Base-by-base conservation (phyloP, 2,329 filamentous ascomycete genomes). In the Aureobasidium namibiae region DNA sequence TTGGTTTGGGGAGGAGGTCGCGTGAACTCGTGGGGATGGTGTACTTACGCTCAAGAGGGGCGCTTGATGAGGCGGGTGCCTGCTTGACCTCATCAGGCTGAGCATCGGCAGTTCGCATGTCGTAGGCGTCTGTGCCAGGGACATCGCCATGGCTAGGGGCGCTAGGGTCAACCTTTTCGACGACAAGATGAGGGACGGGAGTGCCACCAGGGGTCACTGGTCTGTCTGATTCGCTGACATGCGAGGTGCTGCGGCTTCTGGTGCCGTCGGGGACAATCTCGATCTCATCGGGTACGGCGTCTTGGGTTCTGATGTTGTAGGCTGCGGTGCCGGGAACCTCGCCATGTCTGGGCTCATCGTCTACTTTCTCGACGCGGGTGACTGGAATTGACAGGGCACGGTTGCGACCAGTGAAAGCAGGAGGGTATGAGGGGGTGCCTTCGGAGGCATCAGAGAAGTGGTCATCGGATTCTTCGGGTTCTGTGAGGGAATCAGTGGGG, bases 371-470 rank as follows among this genome's bases (percentile, higher is more conserved):
- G 26, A 86, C 81, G 63, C 83, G 76, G n/a, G 82, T 86, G 54
- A 78, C 76, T 26, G 83, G 83, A 59, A 85, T 78, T 16, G 54
- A 57, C 10, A 57, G 11, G 18, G 54, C 54, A 18, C 54, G 54
- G 34, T 57, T 57, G 10, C 54, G 54, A 11, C 54, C 54, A 3
- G 41, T 46, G 56, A 81, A 79, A 10, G 81, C 83, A 48, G 60
- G 52, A 13, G 63, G 63, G 75, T 57, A 71, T 68, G 67, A 67
- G 33, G 65, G 62, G 46, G 72, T 72, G 65, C 82, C 83, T 74
- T 86, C 84, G 44, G 78, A 82, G 60, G 84, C 84, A 67, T 86
- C 84, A 48, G 83, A 85, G 70, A 86, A 87, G 71, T 86, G 81
- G 62, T 86, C 84, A 60, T 79, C 79, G 41, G 78, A 80, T 48